Evolutionary conservation across 768 basidiomycete genomes (phyloP).

Genomic region (Serendipita sp.): DNA sequence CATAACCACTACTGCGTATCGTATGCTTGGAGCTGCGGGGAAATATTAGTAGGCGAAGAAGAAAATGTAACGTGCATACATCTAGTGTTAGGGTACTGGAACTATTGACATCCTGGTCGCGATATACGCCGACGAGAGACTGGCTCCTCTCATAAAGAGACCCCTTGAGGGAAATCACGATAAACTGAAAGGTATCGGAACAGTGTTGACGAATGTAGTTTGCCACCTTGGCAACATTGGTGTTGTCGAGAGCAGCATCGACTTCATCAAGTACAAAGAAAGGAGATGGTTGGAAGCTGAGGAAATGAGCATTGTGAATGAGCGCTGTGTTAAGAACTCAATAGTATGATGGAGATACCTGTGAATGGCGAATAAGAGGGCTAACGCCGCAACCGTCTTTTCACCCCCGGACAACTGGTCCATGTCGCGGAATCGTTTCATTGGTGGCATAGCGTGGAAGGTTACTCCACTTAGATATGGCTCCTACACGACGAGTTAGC

Average conservation of each 20-base stretch:
- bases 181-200: constrained; percentile 78
- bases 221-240: constrained; percentile 93
- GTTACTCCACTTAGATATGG: constrained; percentile 83
- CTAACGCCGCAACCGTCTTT: constrained; percentile 96
- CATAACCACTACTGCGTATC: too few species aligned
- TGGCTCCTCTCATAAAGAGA: constrained; percentile 82
- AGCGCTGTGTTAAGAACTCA: not conserved
- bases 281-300: constrained; percentile 85
- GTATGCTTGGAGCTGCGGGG: too few species aligned
- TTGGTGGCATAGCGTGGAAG: constrained; percentile 99
- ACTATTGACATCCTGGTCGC: constrained; percentile 87
- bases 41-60: too few species aligned
- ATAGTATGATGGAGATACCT: constrained; percentile 30
- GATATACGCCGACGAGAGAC: constrained; percentile 84
- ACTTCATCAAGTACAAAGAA: constrained; percentile 99
- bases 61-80: constrained; percentile 27
- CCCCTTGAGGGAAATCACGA: constrained; percentile 93
- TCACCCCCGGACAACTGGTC: constrained; percentile 96
- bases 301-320: not conserved
- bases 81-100: constrained; percentile 85
- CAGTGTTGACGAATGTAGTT: constrained; percentile 81
- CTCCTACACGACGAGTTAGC: constrained; percentile 32
- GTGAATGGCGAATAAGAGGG: constrained; percentile 90
- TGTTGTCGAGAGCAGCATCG: constrained; percentile 94
- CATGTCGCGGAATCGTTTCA: constrained; percentile 99